phyloP scores from a whole-genome alignment of 768 basidiomycete genomes.

The Lepiota venenata region DNA sequence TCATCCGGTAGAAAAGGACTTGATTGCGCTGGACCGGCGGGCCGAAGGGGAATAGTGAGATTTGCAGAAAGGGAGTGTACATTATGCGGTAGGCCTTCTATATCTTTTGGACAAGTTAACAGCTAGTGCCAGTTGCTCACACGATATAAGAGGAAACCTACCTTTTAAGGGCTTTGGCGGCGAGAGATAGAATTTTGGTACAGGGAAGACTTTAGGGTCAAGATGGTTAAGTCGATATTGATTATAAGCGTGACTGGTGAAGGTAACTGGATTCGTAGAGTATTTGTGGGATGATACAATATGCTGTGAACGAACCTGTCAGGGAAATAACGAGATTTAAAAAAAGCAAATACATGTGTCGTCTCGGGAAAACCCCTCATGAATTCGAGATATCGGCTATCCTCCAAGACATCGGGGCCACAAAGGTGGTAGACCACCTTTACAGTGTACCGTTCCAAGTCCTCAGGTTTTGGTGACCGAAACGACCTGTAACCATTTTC shows the following conservation, averaged over 20 bases:
- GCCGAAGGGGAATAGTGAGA: constrained; percentile 42
- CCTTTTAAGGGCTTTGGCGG: constrained; percentile 38
- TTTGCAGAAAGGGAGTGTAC: constrained; percentile 39
- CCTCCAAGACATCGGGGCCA: constrained; percentile 66
- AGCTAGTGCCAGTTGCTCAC: neutral
- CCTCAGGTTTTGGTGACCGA: constrained; percentile 36
- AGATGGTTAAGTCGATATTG: constrained; percentile 71
- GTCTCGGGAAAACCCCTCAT: constrained; percentile 62
- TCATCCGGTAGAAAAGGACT: constrained; percentile 30
- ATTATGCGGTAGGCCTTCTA: constrained; percentile 46
- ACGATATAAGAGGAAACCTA: constrained; percentile 17
- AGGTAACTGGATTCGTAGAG: constrained; percentile 63
- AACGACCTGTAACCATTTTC: constrained; percentile 48
- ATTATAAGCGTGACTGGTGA: constrained; percentile 68
- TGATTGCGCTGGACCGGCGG: constrained; percentile 35
- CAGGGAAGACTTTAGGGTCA: constrained; percentile 69
- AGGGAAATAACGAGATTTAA: neutral
- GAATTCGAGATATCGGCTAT: constrained; percentile 67
- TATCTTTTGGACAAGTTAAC: constrained; percentile 20
- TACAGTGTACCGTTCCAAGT: constrained; percentile 34
- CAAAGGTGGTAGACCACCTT: constrained; percentile 67
- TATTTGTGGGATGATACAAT: constrained; percentile 65
- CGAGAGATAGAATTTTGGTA: constrained; percentile 50
- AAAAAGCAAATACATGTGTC: constrained; percentile 44
- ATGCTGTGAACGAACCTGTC: constrained; percentile 47